phyloP scores from a whole-genome alignment of 2,329 filamentous ascomycete genomes.

The Stagonosporopsis rhizophila region DNA sequence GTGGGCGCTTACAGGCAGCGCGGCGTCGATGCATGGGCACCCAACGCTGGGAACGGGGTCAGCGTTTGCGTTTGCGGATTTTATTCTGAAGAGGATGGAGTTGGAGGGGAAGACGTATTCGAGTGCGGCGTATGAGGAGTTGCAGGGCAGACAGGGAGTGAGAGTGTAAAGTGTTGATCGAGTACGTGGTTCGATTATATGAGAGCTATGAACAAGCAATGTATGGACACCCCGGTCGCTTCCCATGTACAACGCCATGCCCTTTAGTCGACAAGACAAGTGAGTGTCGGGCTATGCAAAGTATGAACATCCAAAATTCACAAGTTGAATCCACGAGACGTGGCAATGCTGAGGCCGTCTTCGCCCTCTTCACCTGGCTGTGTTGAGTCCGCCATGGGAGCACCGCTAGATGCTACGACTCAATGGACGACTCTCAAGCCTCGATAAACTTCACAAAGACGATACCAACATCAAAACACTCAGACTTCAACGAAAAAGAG shows the following conservation, averaged over 20 bases:
- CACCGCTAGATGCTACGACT: slow-evolving; percentile 30
- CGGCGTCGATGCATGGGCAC: slow-evolving; percentile 8
- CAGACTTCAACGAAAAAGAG: neutral
- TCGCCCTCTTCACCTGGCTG: slow-evolving; percentile 23
- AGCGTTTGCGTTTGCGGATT: slow-evolving; percentile 9
- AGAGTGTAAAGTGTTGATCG: neutral
- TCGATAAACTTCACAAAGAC: slow-evolving; percentile 10
- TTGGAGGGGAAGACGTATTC: slow-evolving; percentile 3
- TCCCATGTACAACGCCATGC: slow-evolving; percentile 9
- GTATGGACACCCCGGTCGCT: neutral
- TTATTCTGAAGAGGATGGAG: neutral
- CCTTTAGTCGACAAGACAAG: slow-evolving; percentile 17
- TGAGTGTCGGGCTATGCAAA: slow-evolving; percentile 7
- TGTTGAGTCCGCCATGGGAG: slow-evolving; percentile 25
- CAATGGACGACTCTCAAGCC: slow-evolving; percentile 28
- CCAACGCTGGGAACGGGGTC: slow-evolving; percentile 1
- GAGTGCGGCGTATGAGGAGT: neutral
- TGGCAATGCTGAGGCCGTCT: neutral
- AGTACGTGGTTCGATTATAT: neutral
- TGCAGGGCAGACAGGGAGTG: neutral
- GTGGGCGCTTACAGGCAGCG: slow-evolving; percentile 8
- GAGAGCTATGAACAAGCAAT: neutral
- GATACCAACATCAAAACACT: neutral
- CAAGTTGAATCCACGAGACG: neutral
- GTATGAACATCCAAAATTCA: neutral